A percentile compares a stretch with the other conserved stretches of the same genome.
phyloP scores from a whole-genome alignment of 208 protist genomes.

The Tritrichomonas foetus region DNA sequence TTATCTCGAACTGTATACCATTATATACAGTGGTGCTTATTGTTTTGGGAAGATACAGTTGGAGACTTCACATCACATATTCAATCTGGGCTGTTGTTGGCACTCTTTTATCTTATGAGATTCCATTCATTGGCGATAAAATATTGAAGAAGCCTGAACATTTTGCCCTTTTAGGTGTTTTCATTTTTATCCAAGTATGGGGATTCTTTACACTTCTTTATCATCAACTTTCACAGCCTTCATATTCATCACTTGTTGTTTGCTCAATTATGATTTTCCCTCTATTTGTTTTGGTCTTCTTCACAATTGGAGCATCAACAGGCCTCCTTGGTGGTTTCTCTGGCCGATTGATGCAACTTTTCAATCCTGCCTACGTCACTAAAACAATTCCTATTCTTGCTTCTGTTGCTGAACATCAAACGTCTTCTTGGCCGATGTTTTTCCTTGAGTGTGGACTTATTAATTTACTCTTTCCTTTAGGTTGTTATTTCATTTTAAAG shows the following conservation, averaged over 20 bases:
- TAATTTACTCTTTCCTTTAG: slow-evolving; percentile 71
- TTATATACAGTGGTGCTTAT: slow-evolving; percentile 77
- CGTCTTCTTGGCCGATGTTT: slow-evolving; percentile 78
- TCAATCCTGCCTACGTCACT: not conserved
- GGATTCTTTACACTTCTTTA: slow-evolving; percentile 51
- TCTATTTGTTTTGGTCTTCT: not conserved
- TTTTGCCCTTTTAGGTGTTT: slow-evolving; percentile 75
- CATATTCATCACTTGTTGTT: not conserved
- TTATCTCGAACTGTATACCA: slow-evolving; percentile 91
- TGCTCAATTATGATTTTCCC: not conserved
- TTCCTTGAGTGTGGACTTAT: slow-evolving; percentile 81
- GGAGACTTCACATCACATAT: slow-evolving; percentile 80
- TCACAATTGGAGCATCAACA: not conserved
- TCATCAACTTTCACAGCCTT: not conserved
- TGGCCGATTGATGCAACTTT: not conserved
- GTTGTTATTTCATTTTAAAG: slow-evolving; percentile 73
- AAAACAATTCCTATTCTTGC: slow-evolving; percentile 81
- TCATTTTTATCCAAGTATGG: slow-evolving; percentile 67
- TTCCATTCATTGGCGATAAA: slow-evolving; percentile 78
- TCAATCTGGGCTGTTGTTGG: slow-evolving; percentile 82
- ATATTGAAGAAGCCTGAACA: slow-evolving; percentile 83
- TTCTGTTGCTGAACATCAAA: slow-evolving; percentile 85
- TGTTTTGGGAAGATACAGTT: slow-evolving; percentile 71
- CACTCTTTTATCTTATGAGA: slow-evolving; percentile 78
- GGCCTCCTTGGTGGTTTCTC: not conserved